Percentiles rank a stretch among this genome's conserved stretches.
These are phyloP conservation scores for Globisporangium orthogonon DNA, from an alignment of 352 stramenopile species.

Conservation along the genomic window DNA sequence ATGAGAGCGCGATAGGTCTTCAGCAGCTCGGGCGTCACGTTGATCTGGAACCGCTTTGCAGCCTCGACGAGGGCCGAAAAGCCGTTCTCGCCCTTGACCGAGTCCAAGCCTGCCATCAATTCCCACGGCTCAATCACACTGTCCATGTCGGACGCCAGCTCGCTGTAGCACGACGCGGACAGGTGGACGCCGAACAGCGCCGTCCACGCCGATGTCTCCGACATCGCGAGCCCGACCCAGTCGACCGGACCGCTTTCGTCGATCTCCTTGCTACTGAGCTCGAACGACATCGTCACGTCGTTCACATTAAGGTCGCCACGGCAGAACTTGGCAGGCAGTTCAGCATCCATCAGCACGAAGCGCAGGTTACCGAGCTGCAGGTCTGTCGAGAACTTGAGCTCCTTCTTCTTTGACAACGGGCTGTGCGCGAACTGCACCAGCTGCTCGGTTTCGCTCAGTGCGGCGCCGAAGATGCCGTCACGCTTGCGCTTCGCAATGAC, in stretches of 20 bases:
- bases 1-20: constrained; percentile 75
- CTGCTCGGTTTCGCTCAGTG: constrained; percentile 43
- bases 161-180: constrained; percentile 62
- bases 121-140: constrained; percentile 71
- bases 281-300: constrained; percentile 51
- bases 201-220: constrained; percentile 51
- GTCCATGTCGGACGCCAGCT: constrained; percentile 67
- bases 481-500: constrained; percentile 63
- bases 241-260: constrained; percentile 42
- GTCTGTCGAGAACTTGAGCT: constrained; percentile 47
- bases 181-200: constrained; percentile 57
- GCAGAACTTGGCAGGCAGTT: constrained; percentile 43
- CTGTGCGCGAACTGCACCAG: constrained; percentile 42
- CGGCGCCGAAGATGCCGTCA: constrained; percentile 55
- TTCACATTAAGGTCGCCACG: constrained; percentile 63
- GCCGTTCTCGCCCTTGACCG: constrained; percentile 48
- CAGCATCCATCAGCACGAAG: constrained; percentile 53
- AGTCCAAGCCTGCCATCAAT: constrained; percentile 43
- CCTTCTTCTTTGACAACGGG: constrained; percentile 37
- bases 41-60: constrained; percentile 69
- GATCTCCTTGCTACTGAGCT: constrained; percentile 45
- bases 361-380: constrained; percentile 58
- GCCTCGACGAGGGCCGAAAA: constrained; percentile 57
- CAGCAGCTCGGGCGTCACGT: constrained; percentile 61
- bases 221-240: constrained; percentile 45